Conservation (phyloP, 116 monocot genomes). For the Zostera marina region DNA sequence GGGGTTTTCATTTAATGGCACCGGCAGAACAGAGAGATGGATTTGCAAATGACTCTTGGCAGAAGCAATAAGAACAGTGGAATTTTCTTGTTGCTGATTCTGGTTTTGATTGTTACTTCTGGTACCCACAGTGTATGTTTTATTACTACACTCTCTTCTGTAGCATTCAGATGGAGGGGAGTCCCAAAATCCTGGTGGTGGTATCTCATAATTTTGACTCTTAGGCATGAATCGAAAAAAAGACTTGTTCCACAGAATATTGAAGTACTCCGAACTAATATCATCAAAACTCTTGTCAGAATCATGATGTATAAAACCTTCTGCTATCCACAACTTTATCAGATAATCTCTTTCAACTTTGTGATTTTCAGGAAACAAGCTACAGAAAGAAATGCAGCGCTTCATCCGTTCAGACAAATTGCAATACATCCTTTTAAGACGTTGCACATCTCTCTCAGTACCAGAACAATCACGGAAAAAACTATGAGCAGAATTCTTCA, state of each 20-base stretch:
- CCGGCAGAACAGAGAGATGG: neutral
- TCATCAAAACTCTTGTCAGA: constrained; percentile 10
- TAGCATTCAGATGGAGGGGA: neutral
- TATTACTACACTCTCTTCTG: neutral
- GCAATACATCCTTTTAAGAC: constrained; percentile 5
- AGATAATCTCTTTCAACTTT: constrained; percentile 21
- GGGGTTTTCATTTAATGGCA: no score
- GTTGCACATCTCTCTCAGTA: neutral
- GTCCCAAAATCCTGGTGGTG: constrained; percentile 4
- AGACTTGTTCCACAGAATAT: constrained; percentile 13
- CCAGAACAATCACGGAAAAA: neutral
- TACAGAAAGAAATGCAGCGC: constrained; percentile 29
- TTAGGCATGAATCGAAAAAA: constrained; percentile 10
- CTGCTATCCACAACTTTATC: constrained; percentile 36
- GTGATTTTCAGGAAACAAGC: constrained; percentile 22
- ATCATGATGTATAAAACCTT: constrained; percentile 13
- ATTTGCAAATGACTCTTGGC: neutral
- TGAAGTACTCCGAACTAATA: constrained; percentile 18
- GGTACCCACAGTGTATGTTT: constrained; percentile 3
- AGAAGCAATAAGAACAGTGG: neutral
- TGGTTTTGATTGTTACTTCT: neutral
- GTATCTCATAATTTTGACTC: no score
- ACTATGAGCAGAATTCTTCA: constrained; percentile 7
- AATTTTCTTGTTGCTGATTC: neutral
- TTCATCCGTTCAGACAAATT: constrained; percentile 16